These are phyloP conservation scores for Diaporthe vaccinii DNA, from an alignment of 2,329 filamentous ascomycete genomes.

Conservation along the genomic window DNA sequence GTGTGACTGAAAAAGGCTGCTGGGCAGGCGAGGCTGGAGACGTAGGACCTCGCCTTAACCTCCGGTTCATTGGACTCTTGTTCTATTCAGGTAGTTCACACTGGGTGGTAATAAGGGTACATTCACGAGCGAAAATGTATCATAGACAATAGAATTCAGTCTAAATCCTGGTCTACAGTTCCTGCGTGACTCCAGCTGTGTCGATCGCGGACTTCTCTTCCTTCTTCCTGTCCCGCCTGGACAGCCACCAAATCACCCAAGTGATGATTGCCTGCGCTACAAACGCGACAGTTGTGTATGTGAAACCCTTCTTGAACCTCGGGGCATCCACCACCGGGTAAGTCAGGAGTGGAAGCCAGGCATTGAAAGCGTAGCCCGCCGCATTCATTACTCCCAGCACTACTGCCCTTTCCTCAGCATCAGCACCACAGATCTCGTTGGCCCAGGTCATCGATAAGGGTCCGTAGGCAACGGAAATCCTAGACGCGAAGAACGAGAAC, in stretches of 20 bases:
- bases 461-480: conserved; percentile 35
- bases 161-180: neutral
- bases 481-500: conserved; percentile 38
- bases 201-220: conserved; percentile 44
- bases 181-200: neutral
- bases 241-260: conserved; percentile 37
- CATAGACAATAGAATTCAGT: neutral
- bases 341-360: conserved; percentile 57
- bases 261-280: conserved; percentile 38
- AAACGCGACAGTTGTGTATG: conserved; percentile 37
- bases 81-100: neutral
- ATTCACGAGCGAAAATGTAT: neutral
- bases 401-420: conserved; percentile 62
- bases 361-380: conserved; percentile 58
- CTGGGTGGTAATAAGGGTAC: neutral
- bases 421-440: conserved; percentile 59
- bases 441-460: conserved; percentile 57
- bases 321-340: conserved; percentile 54
- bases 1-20: neutral
- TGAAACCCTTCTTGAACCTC: conserved; percentile 55
- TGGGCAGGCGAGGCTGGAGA: neutral
- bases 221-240: conserved; percentile 22
- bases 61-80: neutral
- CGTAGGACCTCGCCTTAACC: neutral
- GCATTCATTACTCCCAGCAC: conserved; percentile 64